Conservation (phyloP, 139 green algal species). For the Chlorella vulgaris region DNA sequence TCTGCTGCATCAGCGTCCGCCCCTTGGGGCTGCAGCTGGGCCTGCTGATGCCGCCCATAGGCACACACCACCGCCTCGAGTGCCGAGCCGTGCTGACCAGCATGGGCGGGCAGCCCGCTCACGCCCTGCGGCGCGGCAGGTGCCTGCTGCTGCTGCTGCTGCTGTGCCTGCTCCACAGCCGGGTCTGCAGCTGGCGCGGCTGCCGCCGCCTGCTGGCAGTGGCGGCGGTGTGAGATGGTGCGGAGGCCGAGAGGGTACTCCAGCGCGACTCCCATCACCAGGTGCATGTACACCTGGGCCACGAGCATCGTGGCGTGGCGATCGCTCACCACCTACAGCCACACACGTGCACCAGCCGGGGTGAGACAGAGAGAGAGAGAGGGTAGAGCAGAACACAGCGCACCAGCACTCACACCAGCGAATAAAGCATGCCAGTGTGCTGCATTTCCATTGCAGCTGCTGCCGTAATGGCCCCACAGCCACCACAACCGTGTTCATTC, state of each 20-base stretch:
- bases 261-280: constrained; percentile 17
- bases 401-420: no score
- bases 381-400: no score
- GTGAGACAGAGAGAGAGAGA: neutral
- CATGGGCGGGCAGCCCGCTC: neutral
- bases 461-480: no score
- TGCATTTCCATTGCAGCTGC: no score
- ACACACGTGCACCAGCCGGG: neutral
- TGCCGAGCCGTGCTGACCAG: neutral
- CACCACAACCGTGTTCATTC: no score
- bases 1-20: neutral
- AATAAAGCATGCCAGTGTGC: no score
- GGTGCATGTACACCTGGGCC: constrained; percentile 31
- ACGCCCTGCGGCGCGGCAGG: neutral
- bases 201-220: neutral
- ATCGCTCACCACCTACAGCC: constrained; percentile 2
- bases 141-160: neutral
- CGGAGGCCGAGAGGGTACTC: constrained; percentile 4
- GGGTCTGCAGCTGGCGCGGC: neutral
- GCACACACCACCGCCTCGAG: constrained; percentile 15
- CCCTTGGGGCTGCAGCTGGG: neutral
- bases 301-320: constrained; percentile 18
- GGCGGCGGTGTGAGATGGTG: neutral
- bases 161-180: neutral
- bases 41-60: neutral